Base-by-base conservation (phyloP, 768 basidiomycete species). In the Asterophora parasitica region DNA sequence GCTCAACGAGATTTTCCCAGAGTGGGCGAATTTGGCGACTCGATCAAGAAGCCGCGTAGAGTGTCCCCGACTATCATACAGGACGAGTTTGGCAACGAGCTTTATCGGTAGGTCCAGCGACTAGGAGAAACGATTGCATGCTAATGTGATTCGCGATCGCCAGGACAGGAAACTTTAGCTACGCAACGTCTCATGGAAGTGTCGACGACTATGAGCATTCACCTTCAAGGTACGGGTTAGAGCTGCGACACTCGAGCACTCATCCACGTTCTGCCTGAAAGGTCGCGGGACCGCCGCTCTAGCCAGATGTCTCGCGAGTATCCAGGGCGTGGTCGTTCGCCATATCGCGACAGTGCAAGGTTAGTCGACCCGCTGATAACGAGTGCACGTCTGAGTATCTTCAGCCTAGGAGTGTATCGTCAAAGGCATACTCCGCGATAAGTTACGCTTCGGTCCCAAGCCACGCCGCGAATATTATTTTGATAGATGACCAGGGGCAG, bases 11-110 rank as follows among this genome's bases (percentile, higher is more conserved):
- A 12, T 26, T 31, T 31, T 31, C 4, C 8, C 44, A 82, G 81
- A 56, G 76, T 81, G 15, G 80, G 79, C 7, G 74, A 81, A 45
- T 81, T 78, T 54, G 65, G 52, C 26, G 57, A 50, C n/a, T 45
- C 52, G 16, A 44, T 46, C 23, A 20, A 44, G 17, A 36, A 39
- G 43, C 52, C 49, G 20, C 48, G 46, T n/a, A 20, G 30, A 42
- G 41, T 55, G 11, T 49, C 34, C 19, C 77, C 80, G 3, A 74
- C 76, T 40, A 63, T 79, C n/a, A 73, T 85, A 23, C 74, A 82
- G 52, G 82, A 84, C 55, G 75, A 77, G 48, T 61, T 74, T 48
- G 82, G 83, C 11, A 72, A 67, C 36, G 79, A 82, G 47, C 56
- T 84, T 28, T 82, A 79, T 57, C 71, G 76, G 82, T 83, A 44